These are phyloP conservation scores for Nemania serpens DNA, from an alignment of 2,329 filamentous ascomycete genomes.

Conservation along the genomic window DNA sequence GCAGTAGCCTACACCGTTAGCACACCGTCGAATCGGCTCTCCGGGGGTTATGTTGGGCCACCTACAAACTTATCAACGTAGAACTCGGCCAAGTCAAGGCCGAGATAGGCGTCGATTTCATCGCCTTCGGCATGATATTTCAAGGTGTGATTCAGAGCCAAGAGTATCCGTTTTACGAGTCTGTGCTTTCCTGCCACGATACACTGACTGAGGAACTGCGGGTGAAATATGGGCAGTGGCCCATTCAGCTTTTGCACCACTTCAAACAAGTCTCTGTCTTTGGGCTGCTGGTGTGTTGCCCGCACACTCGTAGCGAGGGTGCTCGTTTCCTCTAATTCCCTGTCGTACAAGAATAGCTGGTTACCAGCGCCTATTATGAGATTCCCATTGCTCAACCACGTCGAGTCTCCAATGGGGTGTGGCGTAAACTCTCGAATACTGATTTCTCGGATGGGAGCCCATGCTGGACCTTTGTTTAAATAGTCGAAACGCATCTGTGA, in stretches of 20 bases:
- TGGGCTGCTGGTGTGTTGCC: constrained; percentile 53
- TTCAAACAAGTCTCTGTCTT: constrained; percentile 74
- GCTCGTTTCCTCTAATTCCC: constrained; percentile 69
- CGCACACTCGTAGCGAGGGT: constrained; percentile 60
- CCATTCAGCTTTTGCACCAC: constrained; percentile 84
- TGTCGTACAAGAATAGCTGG: constrained; percentile 84
- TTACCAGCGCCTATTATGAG: constrained; percentile 89
- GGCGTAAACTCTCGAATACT: constrained; percentile 80
- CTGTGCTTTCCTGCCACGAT: constrained; percentile 77
- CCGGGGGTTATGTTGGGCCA: constrained; percentile 6
- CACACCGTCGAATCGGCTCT: background rate
- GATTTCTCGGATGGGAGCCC: constrained; percentile 84
- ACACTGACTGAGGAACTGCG: constrained; percentile 85
- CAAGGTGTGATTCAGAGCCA: constrained; percentile 73
- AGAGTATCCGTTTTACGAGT: constrained; percentile 73
- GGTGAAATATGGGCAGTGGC: constrained; percentile 87
- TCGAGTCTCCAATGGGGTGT: constrained; percentile 89
- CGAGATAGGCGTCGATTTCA: constrained; percentile 76
- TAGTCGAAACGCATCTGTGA: constrained; percentile 92
- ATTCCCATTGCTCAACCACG: constrained; percentile 85
- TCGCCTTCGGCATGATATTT: constrained; percentile 87
- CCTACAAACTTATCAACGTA: constrained; percentile 49
- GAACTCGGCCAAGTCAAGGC: constrained; percentile 65
- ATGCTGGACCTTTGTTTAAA: constrained; percentile 84
- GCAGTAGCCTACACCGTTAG: constrained; percentile 30